Evolutionary conservation across 176 grass and related monocot species (phyloP), one percentile per base, ranked within the genome.

Genomic region (Oropetium thomaeum): DNA sequence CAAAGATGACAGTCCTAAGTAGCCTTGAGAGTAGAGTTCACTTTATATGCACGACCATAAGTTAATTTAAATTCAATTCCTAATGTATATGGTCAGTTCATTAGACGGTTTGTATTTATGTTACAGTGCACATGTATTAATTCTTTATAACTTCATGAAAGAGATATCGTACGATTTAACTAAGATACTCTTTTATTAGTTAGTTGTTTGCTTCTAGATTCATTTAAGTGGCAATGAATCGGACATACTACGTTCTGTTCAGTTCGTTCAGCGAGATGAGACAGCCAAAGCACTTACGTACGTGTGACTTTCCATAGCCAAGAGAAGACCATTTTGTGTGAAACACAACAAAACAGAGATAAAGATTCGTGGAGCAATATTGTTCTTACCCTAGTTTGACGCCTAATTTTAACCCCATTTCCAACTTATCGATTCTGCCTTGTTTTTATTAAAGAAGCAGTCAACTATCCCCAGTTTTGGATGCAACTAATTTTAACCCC

Each of bases 21-120:
- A 51, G 43, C 44, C 10, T 5, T 22, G 55, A 62, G 70, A 65
- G 75, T 81, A 76, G 38, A 52, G 14, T 5, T 67, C 16, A 59
- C 19, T 79, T 65, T 84, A 66, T 84, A 66, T 74, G 70, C 71
- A 22, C 7, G 23, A 54, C 67, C 48, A 52, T 32, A 47, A 33
- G 44, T 74, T 68, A 79, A 39, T 78, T 79, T 55, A 71, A 82
- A 40, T 77, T 77, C 37, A 82, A 76, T 27, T 45, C 52, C 17
- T 45, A 19, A 66, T 71, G 73, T 82, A 87, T 71, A 58, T 58
- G 20, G 55, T 10, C 23, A 64, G n/a, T 75, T 31, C 17, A 69
- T 52, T 81, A 62, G 42, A 69, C 8, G 19, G 30, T 10, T 22
- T 67, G 41, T 9, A 15, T 41, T 30, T 59, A 59, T 30, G 11